Evolutionary conservation across 176 grass and related monocot genomes (phyloP).

Genomic region (Lolium perenne): DNA sequence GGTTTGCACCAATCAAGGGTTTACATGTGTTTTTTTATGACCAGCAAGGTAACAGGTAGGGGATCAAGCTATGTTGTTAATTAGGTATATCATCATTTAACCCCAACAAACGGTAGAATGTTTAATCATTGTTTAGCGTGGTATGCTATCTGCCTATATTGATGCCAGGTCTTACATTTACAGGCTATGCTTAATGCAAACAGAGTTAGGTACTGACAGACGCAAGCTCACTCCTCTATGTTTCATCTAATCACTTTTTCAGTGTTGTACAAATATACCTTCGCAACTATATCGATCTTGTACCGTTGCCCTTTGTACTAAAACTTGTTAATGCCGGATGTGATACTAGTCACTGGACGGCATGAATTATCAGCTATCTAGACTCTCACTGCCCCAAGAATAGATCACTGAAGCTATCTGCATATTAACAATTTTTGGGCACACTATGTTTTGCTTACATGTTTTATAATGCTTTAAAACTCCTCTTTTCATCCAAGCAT

Average conservation of each 20-base stretch:
- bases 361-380: neutral
- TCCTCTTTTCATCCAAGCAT: neutral
- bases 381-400: neutral
- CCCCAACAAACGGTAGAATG: neutral
- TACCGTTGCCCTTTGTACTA: neutral
- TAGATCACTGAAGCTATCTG: neutral
- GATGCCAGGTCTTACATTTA: neutral
- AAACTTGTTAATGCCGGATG: neutral
- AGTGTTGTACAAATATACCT: neutral
- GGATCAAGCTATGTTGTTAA: neutral
- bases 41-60: neutral
- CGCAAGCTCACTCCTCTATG: neutral
- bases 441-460: neutral
- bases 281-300: neutral
- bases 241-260: neutral
- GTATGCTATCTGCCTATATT: neutral
- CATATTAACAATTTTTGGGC: neutral
- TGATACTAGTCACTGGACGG: neutral
- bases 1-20: neutral
- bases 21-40: neutral
- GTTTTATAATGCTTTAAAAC: neutral
- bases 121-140: neutral
- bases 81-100: neutral
- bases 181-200: neutral
- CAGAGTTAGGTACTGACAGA: neutral